Percentiles rank a stretch among this genome's conserved stretches.
These are phyloP conservation scores for Pyrenochaeta sp. DNA, from an alignment of 2,329 filamentous ascomycete species.

Conservation along the genomic window DNA sequence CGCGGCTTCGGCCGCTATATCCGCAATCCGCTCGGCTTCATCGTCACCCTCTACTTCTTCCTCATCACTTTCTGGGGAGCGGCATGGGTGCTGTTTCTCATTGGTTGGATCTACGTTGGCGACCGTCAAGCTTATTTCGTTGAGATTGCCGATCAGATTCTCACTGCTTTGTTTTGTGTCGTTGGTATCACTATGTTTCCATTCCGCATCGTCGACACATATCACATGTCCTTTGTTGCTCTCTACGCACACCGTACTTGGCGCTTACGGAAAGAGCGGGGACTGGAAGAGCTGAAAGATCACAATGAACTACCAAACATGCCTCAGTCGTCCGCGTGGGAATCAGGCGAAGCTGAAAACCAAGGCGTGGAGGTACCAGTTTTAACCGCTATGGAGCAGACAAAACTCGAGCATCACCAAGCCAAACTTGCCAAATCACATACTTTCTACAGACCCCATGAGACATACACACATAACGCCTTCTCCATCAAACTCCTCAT, in stretches of 20 bases:
- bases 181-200: slow-evolving; percentile 70
- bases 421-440: slow-evolving; percentile 81
- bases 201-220: slow-evolving; percentile 82
- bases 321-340: slow-evolving; percentile 53
- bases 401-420: slow-evolving; percentile 77
- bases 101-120: slow-evolving; percentile 86
- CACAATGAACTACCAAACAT: slow-evolving; percentile 71
- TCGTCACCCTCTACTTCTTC: slow-evolving; percentile 85
- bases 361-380: slow-evolving; percentile 62
- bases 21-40: slow-evolving; percentile 74
- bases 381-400: slow-evolving; percentile 70
- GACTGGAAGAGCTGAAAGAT: slow-evolving; percentile 69
- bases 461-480: slow-evolving; percentile 82
- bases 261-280: slow-evolving; percentile 68
- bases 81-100: slow-evolving; percentile 87
- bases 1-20: slow-evolving; percentile 84
- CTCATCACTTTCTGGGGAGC: slow-evolving; percentile 87
- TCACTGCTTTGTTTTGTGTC: slow-evolving; percentile 70
- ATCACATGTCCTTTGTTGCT: slow-evolving; percentile 84
- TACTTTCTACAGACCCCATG: slow-evolving; percentile 88
- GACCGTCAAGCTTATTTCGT: slow-evolving; percentile 69
- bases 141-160: slow-evolving; percentile 64
- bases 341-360: slow-evolving; percentile 43
- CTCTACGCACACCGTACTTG: slow-evolving; percentile 74
- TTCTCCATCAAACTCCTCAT: slow-evolving; percentile 80